Conservation (phyloP, 805 yeast genomes). For the Nakazawaea pomicola region DNA sequence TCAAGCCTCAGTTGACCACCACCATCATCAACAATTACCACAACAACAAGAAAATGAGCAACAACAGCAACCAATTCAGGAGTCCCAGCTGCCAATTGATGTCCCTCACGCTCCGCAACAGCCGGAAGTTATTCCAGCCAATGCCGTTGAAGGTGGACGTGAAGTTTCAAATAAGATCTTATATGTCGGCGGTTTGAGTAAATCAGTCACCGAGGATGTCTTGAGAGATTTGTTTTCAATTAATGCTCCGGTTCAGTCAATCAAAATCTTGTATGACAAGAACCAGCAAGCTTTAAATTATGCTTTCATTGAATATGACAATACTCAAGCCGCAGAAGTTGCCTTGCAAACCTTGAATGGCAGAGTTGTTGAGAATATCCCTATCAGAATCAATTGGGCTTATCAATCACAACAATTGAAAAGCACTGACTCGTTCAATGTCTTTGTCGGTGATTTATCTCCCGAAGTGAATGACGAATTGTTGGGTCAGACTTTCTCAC, state of each 20-base stretch:
- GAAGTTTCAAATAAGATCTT: constrained; percentile 68
- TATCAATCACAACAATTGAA: constrained; percentile 71
- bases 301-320: constrained; percentile 75
- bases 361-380: constrained; percentile 44
- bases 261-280: constrained; percentile 73
- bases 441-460: constrained; percentile 84
- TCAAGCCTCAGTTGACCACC: constrained; percentile 6
- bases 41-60: constrained; percentile 11
- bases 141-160: constrained; percentile 76
- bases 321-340: constrained; percentile 50
- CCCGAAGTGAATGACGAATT: constrained; percentile 79
- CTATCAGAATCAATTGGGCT: constrained; percentile 74
- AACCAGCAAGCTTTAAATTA: constrained; percentile 70
- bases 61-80: constrained; percentile 9
- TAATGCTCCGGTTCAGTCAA: constrained; percentile 55
- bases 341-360: constrained; percentile 64
- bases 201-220: constrained; percentile 57
- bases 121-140: constrained; percentile 47
- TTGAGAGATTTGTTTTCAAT: constrained; percentile 58
- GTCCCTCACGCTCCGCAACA: too few species aligned
- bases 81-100: too few species aligned
- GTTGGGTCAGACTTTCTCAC: constrained; percentile 50
- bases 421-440: constrained; percentile 49
- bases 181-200: constrained; percentile 73
- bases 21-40: constrained; percentile 11